These are phyloP conservation scores for Aspergillus flavus DNA, from an alignment of 2,329 filamentous ascomycete species.

Conservation along the genomic window DNA sequence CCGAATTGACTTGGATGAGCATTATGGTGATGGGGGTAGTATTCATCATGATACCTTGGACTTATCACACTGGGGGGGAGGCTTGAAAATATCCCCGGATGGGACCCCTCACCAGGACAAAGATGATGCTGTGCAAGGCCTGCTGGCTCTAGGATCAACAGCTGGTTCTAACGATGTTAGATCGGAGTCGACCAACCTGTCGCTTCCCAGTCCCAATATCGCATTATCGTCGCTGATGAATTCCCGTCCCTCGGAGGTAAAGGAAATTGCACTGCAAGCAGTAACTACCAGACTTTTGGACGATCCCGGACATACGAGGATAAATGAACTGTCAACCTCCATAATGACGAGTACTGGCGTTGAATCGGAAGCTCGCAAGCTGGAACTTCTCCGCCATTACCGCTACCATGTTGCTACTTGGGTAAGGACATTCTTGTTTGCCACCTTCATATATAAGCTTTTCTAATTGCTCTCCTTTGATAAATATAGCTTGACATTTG, in stretches of 20 bases:
- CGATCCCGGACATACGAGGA: background rate
- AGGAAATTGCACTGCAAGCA: background rate
- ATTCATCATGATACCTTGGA: background rate
- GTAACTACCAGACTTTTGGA: background rate
- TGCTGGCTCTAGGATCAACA: slow-evolving; percentile 27
- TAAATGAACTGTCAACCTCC: background rate
- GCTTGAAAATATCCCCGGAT: background rate
- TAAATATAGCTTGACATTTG: slow-evolving; percentile 46
- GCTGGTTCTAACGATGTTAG: slow-evolving; percentile 6
- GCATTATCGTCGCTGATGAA: slow-evolving; percentile 4
- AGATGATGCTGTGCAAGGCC: slow-evolving; percentile 29
- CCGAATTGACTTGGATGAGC: background rate
- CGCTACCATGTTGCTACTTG: slow-evolving; percentile 32
- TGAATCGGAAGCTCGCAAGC: slow-evolving; percentile 16
- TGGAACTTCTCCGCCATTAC: slow-evolving; percentile 48
- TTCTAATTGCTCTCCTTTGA: background rate
- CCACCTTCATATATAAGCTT: background rate
- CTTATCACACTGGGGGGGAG: background rate
- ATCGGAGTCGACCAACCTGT: background rate
- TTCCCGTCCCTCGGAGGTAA: background rate
- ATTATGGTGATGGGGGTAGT: background rate
- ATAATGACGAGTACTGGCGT: background rate
- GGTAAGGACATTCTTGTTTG: background rate
- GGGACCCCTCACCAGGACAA: slow-evolving; percentile 22
- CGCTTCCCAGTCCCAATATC: background rate